Conservation (phyloP, 805 yeast species). For the Spathaspora sp. region DNA sequence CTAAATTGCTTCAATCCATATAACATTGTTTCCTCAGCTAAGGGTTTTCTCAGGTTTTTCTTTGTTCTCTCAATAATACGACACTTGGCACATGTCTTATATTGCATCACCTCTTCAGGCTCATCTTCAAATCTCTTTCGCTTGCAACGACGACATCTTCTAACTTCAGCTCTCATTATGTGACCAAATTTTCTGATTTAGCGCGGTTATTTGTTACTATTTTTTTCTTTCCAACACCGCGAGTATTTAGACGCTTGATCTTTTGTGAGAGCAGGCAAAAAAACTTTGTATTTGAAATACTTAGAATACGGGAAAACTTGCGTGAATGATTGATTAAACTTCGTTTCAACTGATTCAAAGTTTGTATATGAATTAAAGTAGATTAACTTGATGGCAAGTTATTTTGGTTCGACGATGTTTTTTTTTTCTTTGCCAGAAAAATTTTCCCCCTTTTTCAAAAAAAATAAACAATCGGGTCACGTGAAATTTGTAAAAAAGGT, state of each 20-base stretch:
- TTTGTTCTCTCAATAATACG: constrained; percentile 49
- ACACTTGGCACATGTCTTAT: constrained; percentile 57
- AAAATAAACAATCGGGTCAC: not conserved
- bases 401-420: not conserved
- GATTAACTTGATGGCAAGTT: not conserved
- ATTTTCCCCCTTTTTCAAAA: not conserved
- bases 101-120: constrained; percentile 53
- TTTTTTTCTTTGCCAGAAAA: not conserved
- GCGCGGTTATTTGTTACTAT: not conserved
- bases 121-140: constrained; percentile 53
- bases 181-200: not conserved
- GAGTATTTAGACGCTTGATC: not conserved
- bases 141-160: constrained; percentile 55
- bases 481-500: not conserved
- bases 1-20: constrained; percentile 44
- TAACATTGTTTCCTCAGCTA: constrained; percentile 44
- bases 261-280: not conserved
- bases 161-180: constrained; percentile 13
- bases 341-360: not conserved
- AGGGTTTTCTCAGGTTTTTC: constrained; percentile 42
- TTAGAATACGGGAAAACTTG: not conserved
- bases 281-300: not conserved
- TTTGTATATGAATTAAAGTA: not conserved
- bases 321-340: not conserved
- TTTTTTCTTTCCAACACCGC: not conserved